phyloP scores from a whole-genome alignment of 805 yeast species.

The Kazachstania taianensis region DNA sequence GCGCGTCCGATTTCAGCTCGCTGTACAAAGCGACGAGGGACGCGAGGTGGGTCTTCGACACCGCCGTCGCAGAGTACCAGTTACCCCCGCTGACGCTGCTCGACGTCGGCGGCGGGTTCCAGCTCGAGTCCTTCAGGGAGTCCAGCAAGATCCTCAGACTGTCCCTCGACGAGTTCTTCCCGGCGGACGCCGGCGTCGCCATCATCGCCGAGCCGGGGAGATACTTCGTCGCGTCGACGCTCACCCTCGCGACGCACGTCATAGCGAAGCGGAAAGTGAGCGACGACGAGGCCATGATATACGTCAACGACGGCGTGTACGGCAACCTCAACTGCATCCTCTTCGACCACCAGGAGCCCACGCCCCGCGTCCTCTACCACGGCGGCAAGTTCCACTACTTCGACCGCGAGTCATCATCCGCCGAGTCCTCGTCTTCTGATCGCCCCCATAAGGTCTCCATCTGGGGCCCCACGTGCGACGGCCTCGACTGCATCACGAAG shows the following conservation, averaged over 20 bases:
- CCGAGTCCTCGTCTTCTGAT: too few relatives aligned
- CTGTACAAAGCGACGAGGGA: constrained; percentile 64
- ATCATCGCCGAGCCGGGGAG: constrained; percentile 94
- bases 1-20: constrained; percentile 64
- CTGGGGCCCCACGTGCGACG: constrained; percentile 99
- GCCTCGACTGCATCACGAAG: constrained; percentile 70
- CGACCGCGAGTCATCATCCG: constrained; percentile 24
- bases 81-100: constrained; percentile 38
- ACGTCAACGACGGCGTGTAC: constrained; percentile 90
- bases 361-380: constrained; percentile 55
- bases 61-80: constrained; percentile 40
- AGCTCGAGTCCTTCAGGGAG: constrained; percentile 46
- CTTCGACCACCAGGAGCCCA: constrained; percentile 81
- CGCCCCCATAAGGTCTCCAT: constrained; percentile 47
- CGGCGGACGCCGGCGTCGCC: constrained; percentile 31
- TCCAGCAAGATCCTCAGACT: constrained; percentile 48
- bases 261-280: constrained; percentile 63
- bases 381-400: constrained; percentile 37
- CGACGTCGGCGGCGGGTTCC: constrained; percentile 94
- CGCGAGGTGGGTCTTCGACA: constrained; percentile 56
- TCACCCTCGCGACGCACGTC: constrained; percentile 73
- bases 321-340: constrained; percentile 91
- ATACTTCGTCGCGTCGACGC: constrained; percentile 74
- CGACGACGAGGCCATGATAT: constrained; percentile 52
- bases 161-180: constrained; percentile 53